These are phyloP conservation scores for Aegilops longissima DNA, from an alignment of 176 grass and related monocot species.

Conservation along the genomic window DNA sequence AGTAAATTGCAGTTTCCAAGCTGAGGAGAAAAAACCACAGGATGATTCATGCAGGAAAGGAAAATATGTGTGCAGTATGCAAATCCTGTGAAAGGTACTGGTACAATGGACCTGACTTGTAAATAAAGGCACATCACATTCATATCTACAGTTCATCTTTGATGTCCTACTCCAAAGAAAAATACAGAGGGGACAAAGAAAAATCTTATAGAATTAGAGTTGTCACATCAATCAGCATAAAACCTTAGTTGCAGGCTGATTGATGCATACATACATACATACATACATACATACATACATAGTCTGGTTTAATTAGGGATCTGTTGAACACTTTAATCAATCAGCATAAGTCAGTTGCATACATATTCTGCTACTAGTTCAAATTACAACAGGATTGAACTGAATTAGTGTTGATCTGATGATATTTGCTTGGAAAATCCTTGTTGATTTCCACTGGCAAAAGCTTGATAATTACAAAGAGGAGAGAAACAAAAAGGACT, in stretches of 20 bases:
- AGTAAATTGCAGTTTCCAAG: background rate
- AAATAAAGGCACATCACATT: conserved; percentile 30
- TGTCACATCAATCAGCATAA: background rate
- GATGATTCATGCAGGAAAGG: background rate
- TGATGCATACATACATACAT: background rate
- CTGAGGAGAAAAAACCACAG: background rate
- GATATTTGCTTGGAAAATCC: background rate
- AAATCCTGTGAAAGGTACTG: conserved; percentile 26
- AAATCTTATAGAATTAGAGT: background rate
- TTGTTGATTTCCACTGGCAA: background rate
- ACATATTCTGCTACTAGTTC: background rate
- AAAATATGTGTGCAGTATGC: conserved; percentile 5
- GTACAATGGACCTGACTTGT: conserved; percentile 20
- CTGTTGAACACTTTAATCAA: background rate
- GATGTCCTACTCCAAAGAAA: background rate
- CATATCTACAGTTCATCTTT: conserved; percentile 10
- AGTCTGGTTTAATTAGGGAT: background rate
- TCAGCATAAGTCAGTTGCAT: background rate
- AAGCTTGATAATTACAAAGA: background rate
- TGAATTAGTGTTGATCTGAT: background rate
- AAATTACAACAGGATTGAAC: background rate
- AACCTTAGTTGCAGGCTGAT: background rate
- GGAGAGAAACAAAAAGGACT: background rate
- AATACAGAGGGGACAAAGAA: background rate
- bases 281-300: background rate